Conservation (phyloP, 768 basidiomycete species). For the Mycena galericulata region DNA sequence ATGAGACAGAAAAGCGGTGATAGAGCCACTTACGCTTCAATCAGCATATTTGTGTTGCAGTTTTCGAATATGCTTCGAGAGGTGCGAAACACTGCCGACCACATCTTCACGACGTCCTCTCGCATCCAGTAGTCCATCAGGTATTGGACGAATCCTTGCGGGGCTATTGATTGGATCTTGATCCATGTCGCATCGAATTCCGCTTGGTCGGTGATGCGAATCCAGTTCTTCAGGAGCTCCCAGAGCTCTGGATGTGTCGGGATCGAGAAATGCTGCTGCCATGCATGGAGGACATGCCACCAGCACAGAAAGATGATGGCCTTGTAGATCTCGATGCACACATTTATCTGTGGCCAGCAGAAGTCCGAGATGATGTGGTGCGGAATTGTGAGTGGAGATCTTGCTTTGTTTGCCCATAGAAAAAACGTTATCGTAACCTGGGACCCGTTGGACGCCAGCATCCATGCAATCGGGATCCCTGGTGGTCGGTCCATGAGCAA, state of each 20-base stretch:
- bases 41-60: constrained; percentile 44
- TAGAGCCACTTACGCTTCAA: constrained; percentile 29
- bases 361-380: constrained; percentile 22
- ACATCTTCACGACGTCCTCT: constrained; percentile 19
- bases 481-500: background rate
- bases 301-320: constrained; percentile 38
- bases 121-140: constrained; percentile 37
- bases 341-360: constrained; percentile 21
- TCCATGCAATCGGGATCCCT: constrained; percentile 9
- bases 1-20: background rate
- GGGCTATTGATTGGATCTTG: constrained; percentile 28
- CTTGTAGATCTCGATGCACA: background rate
- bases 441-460: constrained; percentile 16
- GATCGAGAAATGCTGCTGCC: constrained; percentile 41
- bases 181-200: constrained; percentile 36
- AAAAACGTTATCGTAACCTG: constrained; percentile 36
- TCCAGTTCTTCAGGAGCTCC: constrained; percentile 37
- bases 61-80: constrained; percentile 24
- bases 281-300: constrained; percentile 48
- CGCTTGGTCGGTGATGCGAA: constrained; percentile 27
- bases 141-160: constrained; percentile 30
- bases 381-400: background rate
- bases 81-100: constrained; percentile 39
- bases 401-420: constrained; percentile 3
- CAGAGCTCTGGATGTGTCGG: constrained; percentile 25